Evolutionary conservation across 2,329 filamentous ascomycete genomes (phyloP), one percentile per base, ranked within the genome.

Genomic region (Cordyceps tenuipes): DNA sequence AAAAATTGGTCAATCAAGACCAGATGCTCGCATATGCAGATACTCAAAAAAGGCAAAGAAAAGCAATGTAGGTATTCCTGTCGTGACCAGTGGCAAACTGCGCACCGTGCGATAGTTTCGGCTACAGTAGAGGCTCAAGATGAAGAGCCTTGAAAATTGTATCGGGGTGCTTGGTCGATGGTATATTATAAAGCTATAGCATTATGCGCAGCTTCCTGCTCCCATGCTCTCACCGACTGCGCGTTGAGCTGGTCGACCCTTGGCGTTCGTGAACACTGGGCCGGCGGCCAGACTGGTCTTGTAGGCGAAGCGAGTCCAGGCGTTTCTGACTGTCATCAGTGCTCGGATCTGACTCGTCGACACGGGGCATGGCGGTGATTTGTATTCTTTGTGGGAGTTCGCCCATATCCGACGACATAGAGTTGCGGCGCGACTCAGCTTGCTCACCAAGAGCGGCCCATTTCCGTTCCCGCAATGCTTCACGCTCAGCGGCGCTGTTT

Each of bases 361-460:
- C 79, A 57, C 76, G 79, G 59, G 77, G 78, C 66, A 79, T 74
- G 57, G 72, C 72, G 55, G 65, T 73, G 57, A 70, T 73, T 64
- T 78, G 78, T 56, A 68, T 66, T 63, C 70, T 73, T 41, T 71
- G 69, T 48, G 70, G 66, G 5, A 70, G 69, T 9, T 66, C 67
- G 34, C 70, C 70, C 23, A 72, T 63, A 5, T 68, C 64, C 12
- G 26, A 21, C 43, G 72, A 72, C 59, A 69, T 68, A 49, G 71
- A 68, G 21, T 71, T 69, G 66, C 87, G 87, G 68, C 84, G 82
- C 65, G 85, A 82, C 67, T 89, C 86, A 44, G 92, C 92, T 72
- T 91, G 86, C 65, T 94, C 88, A 54, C 86, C 82, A 47, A 99
- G 81, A 63, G 87, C 86, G 59, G 93, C 91, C 94, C 94, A 99